Evolutionary conservation across 2,329 filamentous ascomycete genomes (phyloP).

Genomic region (Colletotrichum sojae): DNA sequence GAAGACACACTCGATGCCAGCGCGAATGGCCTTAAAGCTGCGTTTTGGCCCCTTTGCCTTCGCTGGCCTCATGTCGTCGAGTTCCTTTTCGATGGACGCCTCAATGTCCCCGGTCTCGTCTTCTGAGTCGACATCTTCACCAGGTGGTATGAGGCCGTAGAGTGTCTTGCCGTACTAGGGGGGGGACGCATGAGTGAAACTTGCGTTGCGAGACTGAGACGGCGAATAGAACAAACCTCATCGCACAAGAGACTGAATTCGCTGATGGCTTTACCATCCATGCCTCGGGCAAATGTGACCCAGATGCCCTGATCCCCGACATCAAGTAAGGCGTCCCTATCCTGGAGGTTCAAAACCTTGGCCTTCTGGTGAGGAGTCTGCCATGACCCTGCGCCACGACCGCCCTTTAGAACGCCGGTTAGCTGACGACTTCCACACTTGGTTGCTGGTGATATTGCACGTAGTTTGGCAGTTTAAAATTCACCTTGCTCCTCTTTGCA

Average conservation of each 20-base stretch:
- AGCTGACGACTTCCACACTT: not conserved
- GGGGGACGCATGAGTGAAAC: constrained; percentile 3
- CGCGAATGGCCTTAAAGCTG: constrained; percentile 66
- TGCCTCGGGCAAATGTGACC: constrained; percentile 81
- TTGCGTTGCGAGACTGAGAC: not conserved
- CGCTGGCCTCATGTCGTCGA: constrained; percentile 69
- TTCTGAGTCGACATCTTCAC: constrained; percentile 52
- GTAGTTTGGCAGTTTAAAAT: constrained; percentile 8
- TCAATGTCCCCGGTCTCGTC: constrained; percentile 77
- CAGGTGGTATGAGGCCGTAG: constrained; percentile 64
- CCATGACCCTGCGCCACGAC: constrained; percentile 67
- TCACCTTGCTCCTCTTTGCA: constrained; percentile 60
- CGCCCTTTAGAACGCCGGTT: constrained; percentile 8
- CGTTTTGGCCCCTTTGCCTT: constrained; percentile 59
- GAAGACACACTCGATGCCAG: constrained; percentile 73
- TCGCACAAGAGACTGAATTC: constrained; percentile 78
- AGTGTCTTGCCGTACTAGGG: constrained; percentile 76
- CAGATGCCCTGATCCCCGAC: constrained; percentile 82
- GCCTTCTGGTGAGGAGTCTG: constrained; percentile 71
- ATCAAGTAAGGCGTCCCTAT: constrained; percentile 66
- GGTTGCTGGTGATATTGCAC: too few relatives aligned
- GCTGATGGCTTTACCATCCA: constrained; percentile 77
- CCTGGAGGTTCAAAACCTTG: constrained; percentile 60
- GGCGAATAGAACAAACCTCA: constrained; percentile 63
- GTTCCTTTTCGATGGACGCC: constrained; percentile 78